Evolutionary conservation across 495 filamentous ascomycete species (phyloP), one percentile per base, ranked within the genome.

Genomic region (Cudoniella acicularis): DNA sequence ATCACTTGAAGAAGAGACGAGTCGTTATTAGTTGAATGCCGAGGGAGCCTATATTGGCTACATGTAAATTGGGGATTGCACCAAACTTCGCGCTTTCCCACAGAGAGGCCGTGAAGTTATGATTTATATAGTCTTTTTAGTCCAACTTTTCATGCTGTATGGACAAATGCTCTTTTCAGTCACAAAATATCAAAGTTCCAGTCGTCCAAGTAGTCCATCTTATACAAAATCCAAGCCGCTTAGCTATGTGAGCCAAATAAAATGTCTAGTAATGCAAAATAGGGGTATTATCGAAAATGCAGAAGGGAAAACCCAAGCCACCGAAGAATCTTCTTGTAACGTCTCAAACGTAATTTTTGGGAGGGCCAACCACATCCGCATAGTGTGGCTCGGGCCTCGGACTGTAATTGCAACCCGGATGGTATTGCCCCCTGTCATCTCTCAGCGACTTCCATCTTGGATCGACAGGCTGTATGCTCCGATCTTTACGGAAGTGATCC

Each of bases 401-500:
- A 13, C 13, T 36, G 30, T 36, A 36, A 36, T 36, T 36, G 30
- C 30, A 36, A 6, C 30, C 30, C 6, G 30, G 13, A 36, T 36
- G 30, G 30, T 36, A 36, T 36, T 36, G 30, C 4, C 30, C 13
- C 6, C 30, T 4, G 30, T 36, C 30, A 13, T 36, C 30, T 36
- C 30, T 4, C 4, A 13, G 30, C 30, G 13, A 6, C 30, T 36
- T 4, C 30, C 30, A 36, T 13, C 30, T 4, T 6, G 13, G 30
- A 13, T 36, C 30, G 30, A 36, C 30, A 6, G 30, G 30, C 13
- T 47, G 30, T 36, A n/a, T 36, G 30, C 13, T 36, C n/a, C n/a
- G 30, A 36, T 61, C 55, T 41, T 58, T 58, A 3, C 27, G 50
- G 36, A 63, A 66, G n/a, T 55, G 41, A 18, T 57, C 56, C 16